phyloP scores from a whole-genome alignment of 371 early-diverging fungal species.

The Mortierella sp. region DNA sequence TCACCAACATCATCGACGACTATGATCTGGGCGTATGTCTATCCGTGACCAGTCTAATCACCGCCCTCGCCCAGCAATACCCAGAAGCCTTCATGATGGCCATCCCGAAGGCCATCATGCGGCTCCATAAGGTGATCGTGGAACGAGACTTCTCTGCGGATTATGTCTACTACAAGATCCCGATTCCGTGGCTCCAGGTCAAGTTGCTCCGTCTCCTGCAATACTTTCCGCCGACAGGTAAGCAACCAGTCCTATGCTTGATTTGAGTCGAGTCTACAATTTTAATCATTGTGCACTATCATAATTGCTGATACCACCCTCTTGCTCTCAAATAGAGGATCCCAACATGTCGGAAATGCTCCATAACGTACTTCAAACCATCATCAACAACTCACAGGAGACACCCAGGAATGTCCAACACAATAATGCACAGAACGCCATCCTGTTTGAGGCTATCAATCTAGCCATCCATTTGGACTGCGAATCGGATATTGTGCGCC shows the following conservation, averaged over 20 bases:
- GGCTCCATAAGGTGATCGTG: slow-evolving; percentile 87
- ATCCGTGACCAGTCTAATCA: slow-evolving; percentile 84
- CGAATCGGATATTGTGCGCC: slow-evolving; percentile 85
- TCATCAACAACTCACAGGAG: slow-evolving; percentile 87
- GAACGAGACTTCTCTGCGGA: slow-evolving; percentile 86
- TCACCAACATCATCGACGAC: slow-evolving; percentile 87
- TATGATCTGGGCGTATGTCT: slow-evolving; percentile 91
- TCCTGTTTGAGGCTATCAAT: slow-evolving; percentile 96
- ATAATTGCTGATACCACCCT: not conserved
- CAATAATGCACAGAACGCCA: slow-evolving; percentile 95
- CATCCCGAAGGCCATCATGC: slow-evolving; percentile 79
- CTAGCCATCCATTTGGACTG: slow-evolving; percentile 93
- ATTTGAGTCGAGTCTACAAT: too few species aligned
- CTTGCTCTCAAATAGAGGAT: slow-evolving; percentile 58
- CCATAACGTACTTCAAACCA: slow-evolving; percentile 79
- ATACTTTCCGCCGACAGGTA: slow-evolving; percentile 93
- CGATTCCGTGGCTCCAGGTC: slow-evolving; percentile 97
- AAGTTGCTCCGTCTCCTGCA: slow-evolving; percentile 94
- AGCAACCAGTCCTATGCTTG: too few species aligned
- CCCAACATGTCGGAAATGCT: slow-evolving; percentile 70
- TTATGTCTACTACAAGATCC: slow-evolving; percentile 96
- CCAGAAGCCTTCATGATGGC: slow-evolving; percentile 83
- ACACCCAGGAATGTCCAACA: slow-evolving; percentile 95
- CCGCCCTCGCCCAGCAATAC: slow-evolving; percentile 89
- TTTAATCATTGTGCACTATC: too few species aligned